Percentiles rank a stretch among this genome's conserved stretches.
Evolutionary conservation across 2,329 filamentous ascomycete genomes (phyloP).

Genomic region (Chaetomiaceae sp.): DNA sequence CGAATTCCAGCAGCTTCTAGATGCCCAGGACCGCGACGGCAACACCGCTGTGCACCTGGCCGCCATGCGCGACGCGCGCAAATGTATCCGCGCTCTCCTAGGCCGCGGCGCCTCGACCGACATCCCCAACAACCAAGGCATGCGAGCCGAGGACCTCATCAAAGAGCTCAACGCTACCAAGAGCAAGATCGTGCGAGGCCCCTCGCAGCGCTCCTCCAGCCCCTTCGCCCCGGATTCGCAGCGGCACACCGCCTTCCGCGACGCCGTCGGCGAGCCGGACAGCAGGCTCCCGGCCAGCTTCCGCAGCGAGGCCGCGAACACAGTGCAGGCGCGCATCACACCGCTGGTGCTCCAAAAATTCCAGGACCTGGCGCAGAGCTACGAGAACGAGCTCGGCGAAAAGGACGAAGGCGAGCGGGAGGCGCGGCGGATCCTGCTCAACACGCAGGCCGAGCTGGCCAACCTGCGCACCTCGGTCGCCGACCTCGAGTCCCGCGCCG

Average conservation of each 20-base stretch:
- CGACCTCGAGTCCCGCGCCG: conserved; percentile 49
- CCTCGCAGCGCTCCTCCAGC: conserved; percentile 69
- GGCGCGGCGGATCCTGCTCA: conserved; percentile 58
- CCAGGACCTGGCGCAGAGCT: conserved; percentile 61
- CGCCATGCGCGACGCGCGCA: conserved; percentile 78
- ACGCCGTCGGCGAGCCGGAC: conserved; percentile 39
- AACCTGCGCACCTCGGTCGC: conserved; percentile 53
- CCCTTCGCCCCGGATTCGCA: conserved; percentile 59
- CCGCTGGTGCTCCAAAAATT: conserved; percentile 66
- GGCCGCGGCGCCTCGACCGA: conserved; percentile 77
- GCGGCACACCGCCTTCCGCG: conserved; percentile 48
- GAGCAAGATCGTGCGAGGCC: conserved; percentile 50
- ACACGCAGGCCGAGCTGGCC: conserved; percentile 62
- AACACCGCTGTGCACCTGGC: conserved; percentile 76
- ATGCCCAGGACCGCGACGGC: conserved; percentile 76
- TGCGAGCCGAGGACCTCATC: conserved; percentile 81
- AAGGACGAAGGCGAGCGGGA: conserved; percentile 65
- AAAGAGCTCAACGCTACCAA: conserved; percentile 64
- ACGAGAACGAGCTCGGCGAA: conserved; percentile 69
- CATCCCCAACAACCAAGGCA: conserved; percentile 72
- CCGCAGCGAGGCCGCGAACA: conserved; percentile 60
- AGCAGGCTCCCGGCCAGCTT: conserved; percentile 38
- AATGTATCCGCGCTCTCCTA: conserved; percentile 76
- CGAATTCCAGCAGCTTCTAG: conserved; percentile 71
- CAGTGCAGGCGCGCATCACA: conserved; percentile 62